Evolutionary conservation across 176 grass and related monocot species (phyloP), one percentile per base, ranked within the genome.

Genomic region (Lolium multiflorum): DNA sequence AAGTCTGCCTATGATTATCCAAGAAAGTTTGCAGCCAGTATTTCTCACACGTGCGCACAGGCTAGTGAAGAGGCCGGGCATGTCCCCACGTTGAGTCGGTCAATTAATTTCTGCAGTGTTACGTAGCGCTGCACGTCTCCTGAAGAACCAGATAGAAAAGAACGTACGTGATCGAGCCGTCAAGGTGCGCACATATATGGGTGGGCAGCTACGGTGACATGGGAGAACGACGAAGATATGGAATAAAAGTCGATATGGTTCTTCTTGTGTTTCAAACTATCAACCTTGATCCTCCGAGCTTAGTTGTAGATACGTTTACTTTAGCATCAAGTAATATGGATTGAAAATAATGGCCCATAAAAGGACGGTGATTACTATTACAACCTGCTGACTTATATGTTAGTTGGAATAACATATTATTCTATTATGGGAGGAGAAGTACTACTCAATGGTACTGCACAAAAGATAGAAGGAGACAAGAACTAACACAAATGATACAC

Each of bases 1-100:
- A 87, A 83, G 89, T 90, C 84, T 3, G 22, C 56, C 65, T 20
- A 61, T 87, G 74, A 41, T 90, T 87, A 87, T 87, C 84, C 84
- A 69, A 41, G 88, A 41, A 82, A 71, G 20, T 66, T 69, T 69
- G 44, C 79, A 57, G 14, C 22, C 43, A 9, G 15, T 83, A 87
- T 37, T 83, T 87, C 46, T 58, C 80, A 11, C 89, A 90, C 84
- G 89, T 90, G 84, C 84, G 54, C 15, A 51, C 21, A 17, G 14
- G 20, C 48, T 35, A 37, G 63, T 35, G 52, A 5, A 0, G 7
- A 24, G 79, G 71, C 18, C 3, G 22, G 13, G 64, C 79, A n/a
- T 86, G 77, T 78, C 79, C 79, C 84, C 51, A 81, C 25, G 38
- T 65, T 8, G 26, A 66, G 63, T 35, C 63, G 62, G 70, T 43